Conservation (phyloP, 2,329 filamentous ascomycete species). For the Nannizziopsis barbatae region DNA sequence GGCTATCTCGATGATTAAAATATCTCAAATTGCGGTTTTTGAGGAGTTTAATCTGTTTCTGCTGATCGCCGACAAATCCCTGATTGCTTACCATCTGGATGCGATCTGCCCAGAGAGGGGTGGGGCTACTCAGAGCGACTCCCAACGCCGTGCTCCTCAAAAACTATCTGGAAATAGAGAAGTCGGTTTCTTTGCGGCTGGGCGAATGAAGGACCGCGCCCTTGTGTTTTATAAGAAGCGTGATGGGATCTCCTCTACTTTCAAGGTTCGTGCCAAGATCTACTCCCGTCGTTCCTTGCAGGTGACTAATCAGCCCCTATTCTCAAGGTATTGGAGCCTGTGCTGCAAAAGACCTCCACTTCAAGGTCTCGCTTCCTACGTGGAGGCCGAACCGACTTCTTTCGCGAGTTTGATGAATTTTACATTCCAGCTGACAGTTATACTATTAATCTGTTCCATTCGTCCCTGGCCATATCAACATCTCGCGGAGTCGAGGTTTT, state of each 20-base stretch:
- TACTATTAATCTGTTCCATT: conserved; percentile 91
- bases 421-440: conserved; percentile 94
- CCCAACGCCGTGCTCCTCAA: conserved; percentile 73
- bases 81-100: conserved; percentile 91
- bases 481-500: conserved; percentile 89
- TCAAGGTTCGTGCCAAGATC: conserved; percentile 45
- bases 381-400: conserved; percentile 75
- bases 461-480: conserved; percentile 81
- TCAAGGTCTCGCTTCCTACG: conserved; percentile 62
- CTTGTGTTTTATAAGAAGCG: conserved; percentile 96
- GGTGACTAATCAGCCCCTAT: conserved; percentile 7
- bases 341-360: conserved; percentile 83
- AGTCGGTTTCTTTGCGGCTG: conserved; percentile 91
- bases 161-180: conserved; percentile 78
- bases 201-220: conserved; percentile 91
- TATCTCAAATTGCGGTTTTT: conserved; percentile 86
- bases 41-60: conserved; percentile 92
- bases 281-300: background rate
- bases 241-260: conserved; percentile 81
- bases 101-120: conserved; percentile 51
- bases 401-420: conserved; percentile 97
- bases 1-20: conserved; percentile 63
- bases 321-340: conserved; percentile 74
- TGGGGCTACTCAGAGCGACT: conserved; percentile 49
- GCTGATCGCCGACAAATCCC: conserved; percentile 77